These are phyloP conservation scores for Dalechampia spathulata DNA, from an alignment of 441 rosid species.

Conservation along the genomic window DNA sequence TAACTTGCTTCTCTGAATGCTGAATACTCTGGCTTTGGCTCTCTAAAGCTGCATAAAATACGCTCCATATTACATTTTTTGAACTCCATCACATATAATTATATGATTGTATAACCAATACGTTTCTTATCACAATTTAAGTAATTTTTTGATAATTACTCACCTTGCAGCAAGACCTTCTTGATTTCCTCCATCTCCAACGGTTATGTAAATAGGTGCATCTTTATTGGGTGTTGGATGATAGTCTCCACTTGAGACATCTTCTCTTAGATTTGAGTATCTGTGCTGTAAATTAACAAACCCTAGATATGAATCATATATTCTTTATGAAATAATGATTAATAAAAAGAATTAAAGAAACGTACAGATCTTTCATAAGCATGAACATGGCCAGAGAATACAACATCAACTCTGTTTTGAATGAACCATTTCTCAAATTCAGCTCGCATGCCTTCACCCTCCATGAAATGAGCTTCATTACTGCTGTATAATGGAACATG, in stretches of 20 bases:
- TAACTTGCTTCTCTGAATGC: constrained; percentile 86
- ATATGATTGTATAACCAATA: no score
- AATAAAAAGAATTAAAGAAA: no score
- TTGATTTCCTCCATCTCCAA: constrained; percentile 97
- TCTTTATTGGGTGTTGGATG: constrained; percentile 62
- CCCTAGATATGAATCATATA: no score
- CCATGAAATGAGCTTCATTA: constrained; percentile 28
- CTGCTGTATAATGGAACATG: constrained; percentile 29
- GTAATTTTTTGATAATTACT: constrained; percentile 20
- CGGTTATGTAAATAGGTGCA: constrained; percentile 83
- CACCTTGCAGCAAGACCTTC: constrained; percentile 85
- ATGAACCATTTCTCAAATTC: constrained; percentile 31
- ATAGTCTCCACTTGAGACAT: constrained; percentile 52
- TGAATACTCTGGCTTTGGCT: constrained; percentile 74
- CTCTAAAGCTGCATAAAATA: constrained; percentile 42
- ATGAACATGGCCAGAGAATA: no score
- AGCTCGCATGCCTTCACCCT: constrained; percentile 33
- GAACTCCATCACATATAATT: no score
- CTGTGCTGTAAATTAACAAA: constrained; percentile 42
- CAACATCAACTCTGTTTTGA: constrained; percentile 16
- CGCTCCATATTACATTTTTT: background rate
- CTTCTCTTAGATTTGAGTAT: constrained; percentile 61
- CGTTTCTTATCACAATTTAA: background rate
- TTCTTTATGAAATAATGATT: no score
- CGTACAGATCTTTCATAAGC: background rate